Evolutionary conservation across 2,329 filamentous ascomycete genomes (phyloP).

Genomic region (Emmonsiellopsis sp.): DNA sequence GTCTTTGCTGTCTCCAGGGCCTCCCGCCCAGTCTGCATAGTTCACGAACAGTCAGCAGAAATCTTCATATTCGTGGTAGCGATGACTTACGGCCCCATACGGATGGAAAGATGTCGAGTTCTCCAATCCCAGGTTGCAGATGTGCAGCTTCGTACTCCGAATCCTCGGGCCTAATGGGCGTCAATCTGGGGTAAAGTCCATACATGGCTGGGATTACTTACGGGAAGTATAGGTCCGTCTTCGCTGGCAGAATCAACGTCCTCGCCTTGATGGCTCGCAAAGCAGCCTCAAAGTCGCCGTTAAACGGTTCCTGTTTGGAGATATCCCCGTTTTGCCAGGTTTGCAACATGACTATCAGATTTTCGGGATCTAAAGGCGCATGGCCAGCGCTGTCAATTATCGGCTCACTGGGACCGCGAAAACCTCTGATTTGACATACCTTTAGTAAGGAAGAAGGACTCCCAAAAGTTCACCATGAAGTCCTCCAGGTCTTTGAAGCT

Average conservation of each 20-base stretch:
- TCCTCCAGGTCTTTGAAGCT: slow-evolving; percentile 62
- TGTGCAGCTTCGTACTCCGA: slow-evolving; percentile 62
- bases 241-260: slow-evolving; percentile 59
- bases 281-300: slow-evolving; percentile 56
- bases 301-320: slow-evolving; percentile 59
- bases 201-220: slow-evolving; percentile 27
- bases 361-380: slow-evolving; percentile 53
- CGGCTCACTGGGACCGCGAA: neutral
- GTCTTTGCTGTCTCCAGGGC: slow-evolving; percentile 60
- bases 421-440: slow-evolving; percentile 25
- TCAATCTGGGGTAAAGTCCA: neutral
- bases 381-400: neutral
- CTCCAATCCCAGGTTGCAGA: slow-evolving; percentile 52
- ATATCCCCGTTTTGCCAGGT: slow-evolving; percentile 72
- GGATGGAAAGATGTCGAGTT: slow-evolving; percentile 46
- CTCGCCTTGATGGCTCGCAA: slow-evolving; percentile 64
- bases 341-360: slow-evolving; percentile 64
- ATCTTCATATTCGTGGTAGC: neutral
- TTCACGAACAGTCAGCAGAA: slow-evolving; percentile 10
- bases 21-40: slow-evolving; percentile 49
- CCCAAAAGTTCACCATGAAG: slow-evolving; percentile 69
- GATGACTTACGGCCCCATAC: slow-evolving; percentile 53
- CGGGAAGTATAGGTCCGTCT: slow-evolving; percentile 75
- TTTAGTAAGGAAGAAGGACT: slow-evolving; percentile 62
- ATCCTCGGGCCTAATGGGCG: slow-evolving; percentile 55